Conservation (phyloP, 1,284 basidiomycete species). For the Cutaneotrichosporon sp. region DNA sequence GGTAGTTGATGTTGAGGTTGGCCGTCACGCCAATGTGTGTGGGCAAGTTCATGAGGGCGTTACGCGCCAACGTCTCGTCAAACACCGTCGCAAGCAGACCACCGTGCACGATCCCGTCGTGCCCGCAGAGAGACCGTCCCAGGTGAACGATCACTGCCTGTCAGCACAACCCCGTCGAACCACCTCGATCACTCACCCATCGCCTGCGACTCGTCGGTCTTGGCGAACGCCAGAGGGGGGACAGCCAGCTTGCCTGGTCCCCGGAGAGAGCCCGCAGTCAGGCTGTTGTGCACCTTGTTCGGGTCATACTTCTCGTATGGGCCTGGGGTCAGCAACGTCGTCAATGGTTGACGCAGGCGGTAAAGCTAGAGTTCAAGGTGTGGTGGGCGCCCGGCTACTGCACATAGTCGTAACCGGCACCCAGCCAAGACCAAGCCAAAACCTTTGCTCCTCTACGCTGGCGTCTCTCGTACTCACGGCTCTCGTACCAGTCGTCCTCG, state of each 20-base stretch:
- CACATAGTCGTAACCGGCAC: background rate
- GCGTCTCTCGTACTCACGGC: slow-evolving; percentile 37
- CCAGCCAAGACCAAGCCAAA: slow-evolving; percentile 11
- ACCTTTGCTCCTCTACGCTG: background rate
- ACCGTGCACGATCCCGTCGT: slow-evolving; percentile 91
- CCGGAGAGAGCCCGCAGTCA: slow-evolving; percentile 75
- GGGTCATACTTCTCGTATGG: slow-evolving; percentile 65
- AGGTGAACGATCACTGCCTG: slow-evolving; percentile 63
- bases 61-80: slow-evolving; percentile 78
- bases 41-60: slow-evolving; percentile 74
- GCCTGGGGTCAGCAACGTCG: slow-evolving; percentile 50
- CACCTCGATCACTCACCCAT: slow-evolving; percentile 41
- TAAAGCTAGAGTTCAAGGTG: too few species aligned
- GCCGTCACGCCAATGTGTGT: slow-evolving; percentile 92
- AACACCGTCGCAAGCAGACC: slow-evolving; percentile 84
- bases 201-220: slow-evolving; percentile 66
- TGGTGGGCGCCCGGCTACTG: background rate
- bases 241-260: slow-evolving; percentile 80
- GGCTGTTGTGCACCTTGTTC: slow-evolving; percentile 63
- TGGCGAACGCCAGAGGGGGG: slow-evolving; percentile 67
- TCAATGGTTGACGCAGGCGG: background rate
- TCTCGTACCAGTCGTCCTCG: slow-evolving; percentile 46
- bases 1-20: slow-evolving; percentile 66
- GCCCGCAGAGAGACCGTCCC: slow-evolving; percentile 75
- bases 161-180: background rate